Percentiles rank a stretch among this genome's conserved stretches.
phyloP scores from a whole-genome alignment of 345 rosid genomes.

The Abelmoschus esculentus region DNA sequence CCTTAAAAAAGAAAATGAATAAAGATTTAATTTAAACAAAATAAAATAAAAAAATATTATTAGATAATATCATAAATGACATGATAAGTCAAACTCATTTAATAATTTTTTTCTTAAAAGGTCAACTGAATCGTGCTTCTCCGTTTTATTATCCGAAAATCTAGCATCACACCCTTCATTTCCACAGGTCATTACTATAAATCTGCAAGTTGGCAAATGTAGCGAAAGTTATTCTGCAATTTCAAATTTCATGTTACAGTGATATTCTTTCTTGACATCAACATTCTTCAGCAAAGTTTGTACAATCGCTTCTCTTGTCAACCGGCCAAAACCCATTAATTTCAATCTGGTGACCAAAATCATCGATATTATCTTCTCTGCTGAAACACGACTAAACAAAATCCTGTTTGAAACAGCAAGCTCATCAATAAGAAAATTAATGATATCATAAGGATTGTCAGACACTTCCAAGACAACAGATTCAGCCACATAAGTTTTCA shows the following conservation, averaged over 20 bases:
- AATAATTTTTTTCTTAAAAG: conserved; percentile 39
- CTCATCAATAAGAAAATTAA: conserved; percentile 65
- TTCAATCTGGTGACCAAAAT: conserved; percentile 81
- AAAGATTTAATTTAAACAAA: too few relatives aligned
- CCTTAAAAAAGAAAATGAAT: too few relatives aligned
- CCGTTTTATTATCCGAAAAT: conserved; percentile 45
- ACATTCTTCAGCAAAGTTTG: conserved; percentile 65
- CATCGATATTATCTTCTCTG: conserved; percentile 88
- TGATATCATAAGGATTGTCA: conserved; percentile 64
- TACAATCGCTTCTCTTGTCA: conserved; percentile 50
- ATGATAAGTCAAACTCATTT: too few relatives aligned
- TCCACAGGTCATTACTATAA: conserved; percentile 51
- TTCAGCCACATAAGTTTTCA: conserved; percentile 65
- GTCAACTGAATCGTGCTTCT: conserved; percentile 64
- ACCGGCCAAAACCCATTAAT: conserved; percentile 64
- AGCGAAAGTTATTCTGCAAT: conserved; percentile 39
- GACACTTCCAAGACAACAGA: conserved; percentile 51
- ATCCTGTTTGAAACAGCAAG: conserved; percentile 64
- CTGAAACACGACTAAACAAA: conserved; percentile 66
- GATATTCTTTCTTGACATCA: conserved; percentile 55
- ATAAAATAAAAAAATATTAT: too few relatives aligned
- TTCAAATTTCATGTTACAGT: conserved; percentile 56
- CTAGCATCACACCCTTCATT: conserved; percentile 59
- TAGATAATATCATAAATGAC: too few relatives aligned
- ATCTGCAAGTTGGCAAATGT: conserved; percentile 44